A percentile compares a stretch with the other conserved stretches of the same genome.
phyloP scores from a whole-genome alignment of 306 rosid genomes.

The Quercus glauca region DNA sequence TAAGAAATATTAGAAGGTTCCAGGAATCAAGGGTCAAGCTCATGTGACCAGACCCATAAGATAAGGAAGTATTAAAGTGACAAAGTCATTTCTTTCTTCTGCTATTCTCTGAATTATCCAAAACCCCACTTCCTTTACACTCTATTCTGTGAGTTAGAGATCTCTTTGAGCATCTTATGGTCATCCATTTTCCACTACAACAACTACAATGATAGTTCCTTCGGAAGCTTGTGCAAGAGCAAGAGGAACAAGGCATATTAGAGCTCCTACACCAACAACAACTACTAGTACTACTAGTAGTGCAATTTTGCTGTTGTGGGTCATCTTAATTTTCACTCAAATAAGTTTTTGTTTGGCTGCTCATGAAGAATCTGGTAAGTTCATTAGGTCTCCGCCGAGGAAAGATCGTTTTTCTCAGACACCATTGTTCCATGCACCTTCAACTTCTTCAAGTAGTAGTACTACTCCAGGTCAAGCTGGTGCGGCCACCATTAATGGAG shows the following conservation, averaged over 20 bases:
- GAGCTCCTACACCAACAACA: not conserved
- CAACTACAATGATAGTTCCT: conserved; percentile 45
- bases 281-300: conserved; percentile 4
- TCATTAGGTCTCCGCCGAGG: conserved; percentile 19
- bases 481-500: conserved; percentile 4
- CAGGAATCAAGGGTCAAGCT: conserved; percentile 78
- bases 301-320: conserved; percentile 56
- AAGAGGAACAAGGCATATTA: conserved; percentile 24
- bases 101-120: conserved; percentile 26
- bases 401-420: conserved; percentile 27
- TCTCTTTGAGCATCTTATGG: conserved; percentile 26
- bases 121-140: conserved; percentile 19
- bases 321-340: conserved; percentile 50
- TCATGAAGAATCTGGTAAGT: conserved; percentile 12
- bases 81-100: not conserved
- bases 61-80: conserved; percentile 49
- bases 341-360: conserved; percentile 30
- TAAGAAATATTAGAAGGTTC: conserved; percentile 73
- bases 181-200: conserved; percentile 7
- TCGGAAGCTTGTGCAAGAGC: conserved; percentile 36
- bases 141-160: conserved; percentile 3
- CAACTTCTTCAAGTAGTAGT: conserved; percentile 34
- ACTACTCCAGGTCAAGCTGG: conserved; percentile 2
- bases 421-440: conserved; percentile 43
- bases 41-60: conserved; percentile 81